These are phyloP conservation scores for Rubroboletus pulcherrimus DNA, from an alignment of 768 basidiomycete genomes.

Conservation along the genomic window DNA sequence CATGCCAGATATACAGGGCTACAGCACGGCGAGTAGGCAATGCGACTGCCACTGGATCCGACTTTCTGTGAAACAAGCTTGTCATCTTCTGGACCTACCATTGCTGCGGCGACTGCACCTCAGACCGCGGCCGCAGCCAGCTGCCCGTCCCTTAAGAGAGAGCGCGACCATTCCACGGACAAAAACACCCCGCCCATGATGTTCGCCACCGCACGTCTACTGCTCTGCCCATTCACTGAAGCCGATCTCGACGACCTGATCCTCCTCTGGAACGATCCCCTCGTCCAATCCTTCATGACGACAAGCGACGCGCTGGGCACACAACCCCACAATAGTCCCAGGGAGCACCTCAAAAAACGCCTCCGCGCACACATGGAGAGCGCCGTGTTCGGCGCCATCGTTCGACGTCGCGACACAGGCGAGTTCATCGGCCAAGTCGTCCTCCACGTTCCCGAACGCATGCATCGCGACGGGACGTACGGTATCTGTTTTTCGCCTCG, in stretches of 20 bases:
- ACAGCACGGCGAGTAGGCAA: not conserved
- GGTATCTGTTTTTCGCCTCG: constrained; percentile 29
- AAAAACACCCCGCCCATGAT: constrained; percentile 17
- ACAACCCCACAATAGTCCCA: constrained; percentile 4
- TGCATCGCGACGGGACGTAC: constrained; percentile 31
- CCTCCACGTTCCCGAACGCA: constrained; percentile 23
- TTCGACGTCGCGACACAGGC: constrained; percentile 26
- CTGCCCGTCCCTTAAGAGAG: not conserved
- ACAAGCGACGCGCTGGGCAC: constrained; percentile 6
- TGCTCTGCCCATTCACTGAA: constrained; percentile 31
- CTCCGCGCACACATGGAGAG: constrained; percentile 22
- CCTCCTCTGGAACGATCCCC: constrained; percentile 29
- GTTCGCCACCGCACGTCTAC: constrained; percentile 32
- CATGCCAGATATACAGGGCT: not conserved
- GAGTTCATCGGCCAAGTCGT: constrained; percentile 34
- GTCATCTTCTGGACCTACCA: not conserved
- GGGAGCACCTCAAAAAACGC: constrained; percentile 11
- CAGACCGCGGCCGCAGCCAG: constrained; percentile 22
- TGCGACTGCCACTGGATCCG: not conserved
- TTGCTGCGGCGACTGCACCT: constrained; percentile 6
- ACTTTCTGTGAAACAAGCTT: not conserved
- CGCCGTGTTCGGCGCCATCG: constrained; percentile 28
- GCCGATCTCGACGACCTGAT: constrained; percentile 31
- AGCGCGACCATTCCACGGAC: not conserved
- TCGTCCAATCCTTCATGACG: constrained; percentile 21